A percentile compares a stretch with the other conserved stretches of the same genome.
Evolutionary conservation across 352 stramenopile genomes (phyloP).

Genomic region (Globisporangium acanthophoron): DNA sequence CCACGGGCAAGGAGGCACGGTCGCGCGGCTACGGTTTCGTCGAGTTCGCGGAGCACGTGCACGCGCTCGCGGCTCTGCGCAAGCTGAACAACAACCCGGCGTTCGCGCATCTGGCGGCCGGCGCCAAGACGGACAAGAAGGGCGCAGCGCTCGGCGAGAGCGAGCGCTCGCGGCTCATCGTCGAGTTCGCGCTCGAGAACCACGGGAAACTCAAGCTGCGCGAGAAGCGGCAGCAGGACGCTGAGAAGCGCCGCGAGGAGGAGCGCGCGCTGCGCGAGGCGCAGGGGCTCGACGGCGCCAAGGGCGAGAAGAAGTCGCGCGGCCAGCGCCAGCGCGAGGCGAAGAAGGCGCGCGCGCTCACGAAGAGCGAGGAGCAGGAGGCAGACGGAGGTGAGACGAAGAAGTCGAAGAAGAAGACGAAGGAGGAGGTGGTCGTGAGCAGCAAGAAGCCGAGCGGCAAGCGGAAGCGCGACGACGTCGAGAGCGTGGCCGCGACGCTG

Average conservation of each 20-base stretch:
- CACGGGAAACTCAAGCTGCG: constrained; percentile 84
- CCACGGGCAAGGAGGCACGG: constrained; percentile 39
- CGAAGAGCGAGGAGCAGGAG: constrained; percentile 15
- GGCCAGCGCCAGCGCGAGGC: constrained; percentile 71
- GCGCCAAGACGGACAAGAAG: constrained; percentile 28
- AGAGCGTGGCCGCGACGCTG: constrained; percentile 14
- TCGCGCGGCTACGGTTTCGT: constrained; percentile 92
- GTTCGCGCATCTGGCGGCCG: constrained; percentile 72
- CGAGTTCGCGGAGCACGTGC: constrained; percentile 95
- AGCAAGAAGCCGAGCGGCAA: constrained; percentile 32
- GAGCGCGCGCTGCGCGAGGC: constrained; percentile 58
- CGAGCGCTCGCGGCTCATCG: constrained; percentile 77
- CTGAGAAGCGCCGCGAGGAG: constrained; percentile 65
- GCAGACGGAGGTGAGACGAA: constrained; percentile 15
- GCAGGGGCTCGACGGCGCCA: constrained; percentile 27
- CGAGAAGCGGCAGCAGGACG: constrained; percentile 66
- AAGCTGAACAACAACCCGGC: constrained; percentile 97
- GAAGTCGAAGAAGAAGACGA: constrained; percentile 21
- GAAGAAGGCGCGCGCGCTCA: constrained; percentile 46
- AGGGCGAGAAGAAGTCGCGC: constrained; percentile 58
- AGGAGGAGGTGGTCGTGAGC: constrained; percentile 22
- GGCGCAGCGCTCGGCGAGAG: constrained; percentile 31
- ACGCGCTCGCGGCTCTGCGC: constrained; percentile 94
- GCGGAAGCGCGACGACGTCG: constrained; percentile 24
- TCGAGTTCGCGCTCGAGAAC: constrained; percentile 89